Evolutionary conservation across 176 grass and related monocot genomes (phyloP), one percentile per base, ranked within the genome.

Genomic region (Triticum monococcum): DNA sequence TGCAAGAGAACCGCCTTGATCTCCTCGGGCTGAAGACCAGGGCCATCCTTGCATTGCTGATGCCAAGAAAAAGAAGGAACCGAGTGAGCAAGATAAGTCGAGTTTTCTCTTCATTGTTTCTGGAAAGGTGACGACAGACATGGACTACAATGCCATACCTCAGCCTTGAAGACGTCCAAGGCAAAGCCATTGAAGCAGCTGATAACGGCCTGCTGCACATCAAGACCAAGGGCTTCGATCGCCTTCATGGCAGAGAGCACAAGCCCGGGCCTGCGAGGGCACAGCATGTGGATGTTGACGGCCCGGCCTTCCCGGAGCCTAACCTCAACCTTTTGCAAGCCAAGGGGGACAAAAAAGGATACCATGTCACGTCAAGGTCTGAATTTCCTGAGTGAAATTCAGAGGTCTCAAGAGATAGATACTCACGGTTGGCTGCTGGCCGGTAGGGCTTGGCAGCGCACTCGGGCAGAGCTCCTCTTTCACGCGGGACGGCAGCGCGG

Each of bases 121-220:
- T 59, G 31, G 36, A 76, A 68, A 9, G 12, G 1, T 68, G 37
- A 8, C 52, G 22, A 36, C 26, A 37, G 7, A 78, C 50, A 12
- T 68, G 28, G 16, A 54, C 1, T 80, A 45, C 23, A 40, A 67
- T 90, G 92, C 97, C 97, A 67, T 94, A 99, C 97, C 97, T 99
- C 97, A 31, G 94, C 97, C 69, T 92, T 93, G 86, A 99, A 99
- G 72, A 99, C 81, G 45, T 99, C 94, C 40, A 99, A 33, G 56
- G 94, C 89, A 48, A 99, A 99, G 25, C 94, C 97, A 79, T 94
- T 99, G 94, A 97, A 99, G 83, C 97, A 99, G 79, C 97, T 99
- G 81, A 89, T 83, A 30, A 99, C 97, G 72, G 94, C 97, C 89
- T 99, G 97, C 38, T 99, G 92, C 63, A 99, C 90, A 45, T 99